These are phyloP conservation scores for Hydrangea macrophylla DNA, from an alignment of 148 eudicot genomes.

Conservation along the genomic window DNA sequence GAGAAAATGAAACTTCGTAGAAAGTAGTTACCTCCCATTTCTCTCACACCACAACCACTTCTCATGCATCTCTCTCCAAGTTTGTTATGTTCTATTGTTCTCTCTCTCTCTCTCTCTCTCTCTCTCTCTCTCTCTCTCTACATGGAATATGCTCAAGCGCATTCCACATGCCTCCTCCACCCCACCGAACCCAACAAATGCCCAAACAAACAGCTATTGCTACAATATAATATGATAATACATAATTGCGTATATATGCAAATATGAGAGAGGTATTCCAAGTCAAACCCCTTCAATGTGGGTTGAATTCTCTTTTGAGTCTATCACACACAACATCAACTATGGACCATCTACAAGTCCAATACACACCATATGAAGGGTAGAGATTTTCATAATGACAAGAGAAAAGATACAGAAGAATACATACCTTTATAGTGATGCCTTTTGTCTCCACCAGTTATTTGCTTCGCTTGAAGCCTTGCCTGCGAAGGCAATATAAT, in stretches of 20 bases:
- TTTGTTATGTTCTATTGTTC: too few relatives aligned
- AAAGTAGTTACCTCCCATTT: too few relatives aligned
- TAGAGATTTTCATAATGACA: not conserved
- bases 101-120: too few relatives aligned
- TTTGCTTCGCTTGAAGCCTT: conserved; percentile 93
- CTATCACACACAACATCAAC: not conserved
- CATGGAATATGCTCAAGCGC: too few relatives aligned
- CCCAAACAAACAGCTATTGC: not conserved
- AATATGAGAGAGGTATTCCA: not conserved
- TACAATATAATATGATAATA: too few relatives aligned
- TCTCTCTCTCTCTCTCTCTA: too few relatives aligned
- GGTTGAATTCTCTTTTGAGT: not conserved
- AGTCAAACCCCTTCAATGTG: not conserved
- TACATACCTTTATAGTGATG: conserved; percentile 78
- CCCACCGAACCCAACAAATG: not conserved
- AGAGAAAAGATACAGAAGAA: not conserved
- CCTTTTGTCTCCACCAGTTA: conserved; percentile 62
- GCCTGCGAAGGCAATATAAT: conserved; percentile 41
- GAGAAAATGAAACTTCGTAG: too few relatives aligned
- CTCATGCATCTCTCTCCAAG: too few relatives aligned
- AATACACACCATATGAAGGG: not conserved
- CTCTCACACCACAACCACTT: too few relatives aligned
- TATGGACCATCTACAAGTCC: not conserved
- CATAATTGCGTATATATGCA: too few relatives aligned
- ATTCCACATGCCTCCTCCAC: too few relatives aligned